Conservation (phyloP, 495 filamentous ascomycete species). For the Pyrenula massariospora region DNA sequence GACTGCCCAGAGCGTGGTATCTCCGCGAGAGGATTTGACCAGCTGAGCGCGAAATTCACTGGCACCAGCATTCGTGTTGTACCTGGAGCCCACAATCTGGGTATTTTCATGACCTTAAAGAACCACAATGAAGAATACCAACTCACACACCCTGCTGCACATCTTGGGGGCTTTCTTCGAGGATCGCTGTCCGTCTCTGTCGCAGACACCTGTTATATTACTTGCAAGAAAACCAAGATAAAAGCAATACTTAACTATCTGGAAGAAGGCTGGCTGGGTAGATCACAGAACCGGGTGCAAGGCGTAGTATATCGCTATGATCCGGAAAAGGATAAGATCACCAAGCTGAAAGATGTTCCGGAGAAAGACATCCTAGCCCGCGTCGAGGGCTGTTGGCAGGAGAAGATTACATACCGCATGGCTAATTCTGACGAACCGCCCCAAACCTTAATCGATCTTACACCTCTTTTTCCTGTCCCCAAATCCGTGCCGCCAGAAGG, state of each 20-base stretch:
- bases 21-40: slow-evolving; percentile 81
- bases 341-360: slow-evolving; percentile 70
- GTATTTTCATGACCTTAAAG: slow-evolving; percentile 85
- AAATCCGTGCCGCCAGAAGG: slow-evolving; percentile 70
- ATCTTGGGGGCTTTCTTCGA: slow-evolving; percentile 76
- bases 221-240: slow-evolving; percentile 73
- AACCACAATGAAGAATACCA: slow-evolving; percentile 83
- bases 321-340: slow-evolving; percentile 64
- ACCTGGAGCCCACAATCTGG: slow-evolving; percentile 85
- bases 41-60: slow-evolving; percentile 94
- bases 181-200: slow-evolving; percentile 78
- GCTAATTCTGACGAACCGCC: slow-evolving; percentile 48
- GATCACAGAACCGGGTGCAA: slow-evolving; percentile 80
- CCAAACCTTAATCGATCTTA: slow-evolving; percentile 70
- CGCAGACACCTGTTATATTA: slow-evolving; percentile 74
- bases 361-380: slow-evolving; percentile 73
- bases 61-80: slow-evolving; percentile 86
- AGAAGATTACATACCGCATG: slow-evolving; percentile 54
- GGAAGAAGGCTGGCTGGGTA: slow-evolving; percentile 90
- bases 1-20: slow-evolving; percentile 88
- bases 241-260: slow-evolving; percentile 87
- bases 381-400: slow-evolving; percentile 75
- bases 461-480: slow-evolving; percentile 59
- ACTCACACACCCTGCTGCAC: slow-evolving; percentile 86
- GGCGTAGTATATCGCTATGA: slow-evolving; percentile 86